These are phyloP conservation scores for Candida methanosorbosa DNA, from an alignment of 805 yeast genomes.

Conservation along the genomic window DNA sequence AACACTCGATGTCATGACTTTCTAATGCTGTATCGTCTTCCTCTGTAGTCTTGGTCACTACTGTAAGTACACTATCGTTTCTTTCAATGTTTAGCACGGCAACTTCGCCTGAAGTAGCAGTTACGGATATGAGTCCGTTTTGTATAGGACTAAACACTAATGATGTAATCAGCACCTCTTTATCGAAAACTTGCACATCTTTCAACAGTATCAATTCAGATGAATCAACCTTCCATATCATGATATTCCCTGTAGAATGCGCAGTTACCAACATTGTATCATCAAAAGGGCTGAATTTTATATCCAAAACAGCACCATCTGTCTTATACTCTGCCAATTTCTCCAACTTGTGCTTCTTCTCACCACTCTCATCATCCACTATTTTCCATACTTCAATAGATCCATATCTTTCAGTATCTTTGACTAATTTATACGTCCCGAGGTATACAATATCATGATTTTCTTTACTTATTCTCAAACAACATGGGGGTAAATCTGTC, in stretches of 20 bases:
- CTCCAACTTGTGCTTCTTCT: slow-evolving; percentile 6
- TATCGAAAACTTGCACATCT: slow-evolving; percentile 39
- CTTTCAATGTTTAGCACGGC: slow-evolving; percentile 29
- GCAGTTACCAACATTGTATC: slow-evolving; percentile 45
- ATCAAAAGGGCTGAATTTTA: slow-evolving; percentile 58
- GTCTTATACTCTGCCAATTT: slow-evolving; percentile 26
- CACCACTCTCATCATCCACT: slow-evolving; percentile 5
- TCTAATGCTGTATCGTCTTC: slow-evolving; percentile 14
- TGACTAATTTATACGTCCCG: slow-evolving; percentile 77
- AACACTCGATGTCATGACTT: slow-evolving; percentile 69
- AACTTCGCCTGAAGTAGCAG: slow-evolving; percentile 62
- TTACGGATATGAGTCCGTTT: slow-evolving; percentile 34
- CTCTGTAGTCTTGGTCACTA: background rate
- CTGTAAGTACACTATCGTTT: slow-evolving; percentile 6
- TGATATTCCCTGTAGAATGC: slow-evolving; percentile 74
- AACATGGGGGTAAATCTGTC: slow-evolving; percentile 76
- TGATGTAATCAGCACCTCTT: slow-evolving; percentile 47
- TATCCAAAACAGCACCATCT: slow-evolving; percentile 65
- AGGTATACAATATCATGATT: slow-evolving; percentile 42
- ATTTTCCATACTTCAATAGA: slow-evolving; percentile 35
- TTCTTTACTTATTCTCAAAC: slow-evolving; percentile 49
- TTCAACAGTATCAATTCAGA: slow-evolving; percentile 13
- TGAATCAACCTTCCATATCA: slow-evolving; percentile 44
- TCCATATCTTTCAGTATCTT: slow-evolving; percentile 57
- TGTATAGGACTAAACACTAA: slow-evolving; percentile 43